A percentile compares a stretch with the other conserved stretches of the same genome.
These are phyloP conservation scores for Penicillium sp. DNA, from an alignment of 2,329 filamentous ascomycete genomes.

Conservation along the genomic window DNA sequence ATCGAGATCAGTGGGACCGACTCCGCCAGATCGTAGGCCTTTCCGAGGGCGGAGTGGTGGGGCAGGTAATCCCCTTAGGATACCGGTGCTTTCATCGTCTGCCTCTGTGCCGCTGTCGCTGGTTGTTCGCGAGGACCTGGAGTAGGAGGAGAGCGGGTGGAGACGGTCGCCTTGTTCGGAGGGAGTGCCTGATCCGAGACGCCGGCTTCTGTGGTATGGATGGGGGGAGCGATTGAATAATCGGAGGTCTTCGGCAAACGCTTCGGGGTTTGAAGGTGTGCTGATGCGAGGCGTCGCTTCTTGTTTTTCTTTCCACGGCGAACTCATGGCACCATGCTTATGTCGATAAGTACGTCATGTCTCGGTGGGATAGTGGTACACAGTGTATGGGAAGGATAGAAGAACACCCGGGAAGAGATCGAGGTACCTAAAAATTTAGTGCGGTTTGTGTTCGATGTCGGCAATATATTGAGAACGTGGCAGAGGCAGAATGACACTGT, in stretches of 20 bases:
- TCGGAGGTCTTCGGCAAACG: slow-evolving; percentile 39
- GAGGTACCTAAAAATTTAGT: background rate
- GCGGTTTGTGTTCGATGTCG: background rate
- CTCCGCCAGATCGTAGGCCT: slow-evolving; percentile 59
- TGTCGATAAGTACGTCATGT: slow-evolving; percentile 30
- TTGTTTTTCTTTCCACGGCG: slow-evolving; percentile 30
- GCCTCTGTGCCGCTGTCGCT: slow-evolving; percentile 94
- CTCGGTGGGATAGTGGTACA: slow-evolving; percentile 10
- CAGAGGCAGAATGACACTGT: slow-evolving; percentile 11
- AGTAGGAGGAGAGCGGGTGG: slow-evolving; percentile 25
- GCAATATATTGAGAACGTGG: slow-evolving; percentile 5
- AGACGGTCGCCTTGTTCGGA: slow-evolving; percentile 35
- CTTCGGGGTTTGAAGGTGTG: slow-evolving; percentile 17
- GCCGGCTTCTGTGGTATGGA: slow-evolving; percentile 63
- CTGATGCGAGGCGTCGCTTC: slow-evolving; percentile 20
- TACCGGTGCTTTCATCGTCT: slow-evolving; percentile 76
- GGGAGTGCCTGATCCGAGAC: slow-evolving; percentile 52
- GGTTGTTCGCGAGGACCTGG: slow-evolving; percentile 57
- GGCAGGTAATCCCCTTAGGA: slow-evolving; percentile 79
- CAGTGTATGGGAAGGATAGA: background rate
- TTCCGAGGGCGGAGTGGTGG: slow-evolving; percentile 72
- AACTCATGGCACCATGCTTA: slow-evolving; percentile 38
- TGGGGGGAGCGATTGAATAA: slow-evolving; percentile 62
- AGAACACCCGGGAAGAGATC: background rate
- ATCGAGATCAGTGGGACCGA: slow-evolving; percentile 25